Evolutionary conservation across 2,329 filamentous ascomycete genomes (phyloP).

Genomic region (Coniochaeta pulveracea): DNA sequence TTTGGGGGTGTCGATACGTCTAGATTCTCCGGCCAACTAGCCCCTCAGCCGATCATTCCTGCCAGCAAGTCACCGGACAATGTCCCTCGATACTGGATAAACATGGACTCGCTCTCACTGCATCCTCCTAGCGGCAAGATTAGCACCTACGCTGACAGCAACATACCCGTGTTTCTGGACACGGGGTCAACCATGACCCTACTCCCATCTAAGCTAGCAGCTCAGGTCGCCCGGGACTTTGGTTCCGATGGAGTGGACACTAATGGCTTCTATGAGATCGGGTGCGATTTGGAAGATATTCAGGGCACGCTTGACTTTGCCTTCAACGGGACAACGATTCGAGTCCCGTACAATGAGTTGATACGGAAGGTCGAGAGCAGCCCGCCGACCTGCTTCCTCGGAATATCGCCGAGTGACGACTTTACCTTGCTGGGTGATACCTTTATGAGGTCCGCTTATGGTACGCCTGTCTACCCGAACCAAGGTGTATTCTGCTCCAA

Average conservation of each 20-base stretch:
- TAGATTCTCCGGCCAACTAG: constrained; percentile 49
- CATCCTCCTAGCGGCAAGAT: constrained; percentile 23
- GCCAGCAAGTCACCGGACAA: constrained; percentile 41
- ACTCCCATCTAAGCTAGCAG: constrained; percentile 45
- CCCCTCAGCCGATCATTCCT: constrained; percentile 44
- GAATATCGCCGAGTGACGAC: constrained; percentile 31
- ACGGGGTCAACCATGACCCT: constrained; percentile 60
- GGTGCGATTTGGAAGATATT: constrained; percentile 28
- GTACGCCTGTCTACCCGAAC: constrained; percentile 17
- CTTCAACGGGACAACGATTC: constrained; percentile 34
- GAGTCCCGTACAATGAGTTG: constrained; percentile 37
- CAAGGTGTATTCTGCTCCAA: neutral
- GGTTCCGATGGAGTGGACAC: constrained; percentile 24
- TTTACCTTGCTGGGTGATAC: constrained; percentile 47
- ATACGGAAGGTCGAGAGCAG: constrained; percentile 23
- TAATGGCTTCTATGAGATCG: constrained; percentile 33
- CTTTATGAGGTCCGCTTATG: constrained; percentile 43
- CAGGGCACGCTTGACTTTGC: constrained; percentile 35
- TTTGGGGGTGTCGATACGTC: constrained; percentile 57
- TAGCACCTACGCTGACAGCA: constrained; percentile 21
- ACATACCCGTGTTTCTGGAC: constrained; percentile 53
- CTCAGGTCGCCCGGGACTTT: constrained; percentile 36
- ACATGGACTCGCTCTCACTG: constrained; percentile 31
- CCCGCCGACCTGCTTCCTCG: constrained; percentile 32
- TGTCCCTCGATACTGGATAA: constrained; percentile 40